Evolutionary conservation across 2,329 filamentous ascomycete genomes (phyloP).

Genomic region (Didymella pomorum): DNA sequence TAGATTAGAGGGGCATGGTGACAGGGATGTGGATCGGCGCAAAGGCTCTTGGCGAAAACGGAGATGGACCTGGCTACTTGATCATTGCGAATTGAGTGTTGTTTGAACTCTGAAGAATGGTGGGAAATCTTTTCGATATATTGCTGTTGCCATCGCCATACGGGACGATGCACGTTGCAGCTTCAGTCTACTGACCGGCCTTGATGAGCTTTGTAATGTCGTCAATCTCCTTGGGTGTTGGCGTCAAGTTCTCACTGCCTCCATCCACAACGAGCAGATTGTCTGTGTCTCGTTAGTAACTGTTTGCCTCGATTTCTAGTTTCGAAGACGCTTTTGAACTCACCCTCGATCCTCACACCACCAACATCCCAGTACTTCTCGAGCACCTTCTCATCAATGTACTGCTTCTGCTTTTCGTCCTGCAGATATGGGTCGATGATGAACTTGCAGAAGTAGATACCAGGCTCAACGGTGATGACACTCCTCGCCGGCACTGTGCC

Average conservation of each 20-base stretch:
- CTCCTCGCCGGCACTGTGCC: slow-evolving; percentile 77
- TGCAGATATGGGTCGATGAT: slow-evolving; percentile 76
- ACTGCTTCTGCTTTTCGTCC: slow-evolving; percentile 65
- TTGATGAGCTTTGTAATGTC: slow-evolving; percentile 70
- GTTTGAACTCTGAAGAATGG: background rate
- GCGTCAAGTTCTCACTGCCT: slow-evolving; percentile 84
- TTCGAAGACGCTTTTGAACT: slow-evolving; percentile 13
- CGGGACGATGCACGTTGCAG: background rate
- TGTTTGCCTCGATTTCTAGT: background rate
- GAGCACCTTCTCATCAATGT: slow-evolving; percentile 71
- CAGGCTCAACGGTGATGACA: slow-evolving; percentile 94
- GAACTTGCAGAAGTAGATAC: slow-evolving; percentile 78
- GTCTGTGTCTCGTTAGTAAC: slow-evolving; percentile 57
- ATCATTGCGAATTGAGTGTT: background rate
- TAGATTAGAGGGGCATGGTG: slow-evolving; percentile 10
- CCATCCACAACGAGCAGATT: slow-evolving; percentile 80
- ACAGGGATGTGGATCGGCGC: slow-evolving; percentile 1
- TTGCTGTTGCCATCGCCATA: slow-evolving; percentile 7
- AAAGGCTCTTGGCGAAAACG: slow-evolving; percentile 9
- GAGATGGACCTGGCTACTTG: background rate
- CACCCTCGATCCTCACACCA: slow-evolving; percentile 83
- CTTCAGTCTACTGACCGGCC: slow-evolving; percentile 22
- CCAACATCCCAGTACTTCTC: slow-evolving; percentile 79
- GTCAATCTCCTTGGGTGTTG: slow-evolving; percentile 74
- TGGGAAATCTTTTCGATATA: slow-evolving; percentile 9